These are phyloP conservation scores for Rhododendron griersonianum DNA, from an alignment of 148 eudicot genomes.

Conservation along the genomic window DNA sequence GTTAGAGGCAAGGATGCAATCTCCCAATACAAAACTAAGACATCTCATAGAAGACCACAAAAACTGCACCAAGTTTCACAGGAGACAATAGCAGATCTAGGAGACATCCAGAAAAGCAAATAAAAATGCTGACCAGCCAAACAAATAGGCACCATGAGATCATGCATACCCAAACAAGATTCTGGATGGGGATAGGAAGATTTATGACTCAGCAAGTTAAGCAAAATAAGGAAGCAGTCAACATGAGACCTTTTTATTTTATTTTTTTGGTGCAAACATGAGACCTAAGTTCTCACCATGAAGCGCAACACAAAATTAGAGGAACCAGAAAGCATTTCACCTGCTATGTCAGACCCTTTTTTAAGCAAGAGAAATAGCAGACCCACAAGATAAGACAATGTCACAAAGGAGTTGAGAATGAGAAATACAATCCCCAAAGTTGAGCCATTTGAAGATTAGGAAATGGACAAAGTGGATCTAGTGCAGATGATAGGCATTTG, in stretches of 20 bases:
- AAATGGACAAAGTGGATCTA: not conserved
- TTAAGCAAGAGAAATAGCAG: not conserved
- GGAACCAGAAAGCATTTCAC: not conserved
- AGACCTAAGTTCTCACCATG: not conserved
- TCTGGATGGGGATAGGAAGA: not conserved
- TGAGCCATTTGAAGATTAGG: not conserved
- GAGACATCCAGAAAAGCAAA: not conserved
- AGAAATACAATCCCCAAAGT: not conserved
- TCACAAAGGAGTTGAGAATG: not conserved
- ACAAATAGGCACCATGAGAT: not conserved
- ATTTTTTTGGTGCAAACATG: not conserved
- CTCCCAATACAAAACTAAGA: not conserved
- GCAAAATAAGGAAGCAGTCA: not conserved
- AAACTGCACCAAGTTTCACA: not conserved
- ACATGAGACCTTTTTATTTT: not conserved
- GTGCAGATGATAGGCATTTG: not conserved
- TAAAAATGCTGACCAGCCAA: not conserved
- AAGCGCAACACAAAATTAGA: not conserved
- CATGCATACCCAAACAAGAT: not conserved
- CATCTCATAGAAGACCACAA: not conserved
- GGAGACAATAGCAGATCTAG: not conserved
- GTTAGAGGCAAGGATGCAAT: not conserved
- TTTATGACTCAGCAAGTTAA: not conserved
- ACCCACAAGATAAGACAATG: not conserved
- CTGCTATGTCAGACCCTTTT: not conserved